These are phyloP conservation scores for Verticillium alfalfae DNA, from an alignment of 2,329 filamentous ascomycete species.

Conservation along the genomic window DNA sequence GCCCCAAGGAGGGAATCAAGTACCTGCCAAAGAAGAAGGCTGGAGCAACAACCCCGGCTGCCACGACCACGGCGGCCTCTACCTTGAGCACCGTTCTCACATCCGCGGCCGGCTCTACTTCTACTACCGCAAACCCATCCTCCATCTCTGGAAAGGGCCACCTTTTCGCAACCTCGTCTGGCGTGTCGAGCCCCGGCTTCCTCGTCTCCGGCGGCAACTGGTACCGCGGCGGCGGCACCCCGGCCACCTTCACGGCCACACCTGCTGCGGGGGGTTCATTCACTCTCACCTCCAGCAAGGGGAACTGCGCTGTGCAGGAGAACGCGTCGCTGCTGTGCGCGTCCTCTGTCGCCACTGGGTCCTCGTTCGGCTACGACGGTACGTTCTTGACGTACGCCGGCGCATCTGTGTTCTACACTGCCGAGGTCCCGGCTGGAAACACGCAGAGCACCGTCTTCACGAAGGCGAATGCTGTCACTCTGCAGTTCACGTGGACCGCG, in stretches of 20 bases:
- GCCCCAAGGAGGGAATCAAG: constrained; percentile 56
- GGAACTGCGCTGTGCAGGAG: constrained; percentile 12
- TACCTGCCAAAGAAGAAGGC: constrained; percentile 52
- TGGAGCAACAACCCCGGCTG: constrained; percentile 1
- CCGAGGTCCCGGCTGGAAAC: constrained; percentile 13
- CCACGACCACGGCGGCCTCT: constrained; percentile 2
- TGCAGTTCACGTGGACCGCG: constrained; percentile 16
- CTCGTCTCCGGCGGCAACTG: constrained; percentile 18
- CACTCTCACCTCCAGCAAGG: constrained; percentile 17
- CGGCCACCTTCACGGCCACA: constrained; percentile 18
- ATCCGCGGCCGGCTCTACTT: neutral
- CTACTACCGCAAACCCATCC: neutral
- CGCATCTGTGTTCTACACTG: constrained; percentile 14
- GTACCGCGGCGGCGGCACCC: constrained; percentile 18
- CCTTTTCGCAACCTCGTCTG: constrained; percentile 8
- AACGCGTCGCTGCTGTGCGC: constrained; percentile 12
- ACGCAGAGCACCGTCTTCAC: constrained; percentile 15
- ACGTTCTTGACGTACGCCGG: constrained; percentile 15
- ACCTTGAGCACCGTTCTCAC: neutral
- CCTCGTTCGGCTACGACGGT: constrained; percentile 18
- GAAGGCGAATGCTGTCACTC: constrained; percentile 10
- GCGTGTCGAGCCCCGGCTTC: constrained; percentile 8
- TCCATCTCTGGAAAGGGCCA: constrained; percentile 11
- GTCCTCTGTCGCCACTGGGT: constrained; percentile 8
- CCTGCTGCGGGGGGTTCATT: constrained; percentile 14